These are phyloP conservation scores for Penicillium nucicola DNA, from an alignment of 495 filamentous ascomycete species.

Conservation along the genomic window DNA sequence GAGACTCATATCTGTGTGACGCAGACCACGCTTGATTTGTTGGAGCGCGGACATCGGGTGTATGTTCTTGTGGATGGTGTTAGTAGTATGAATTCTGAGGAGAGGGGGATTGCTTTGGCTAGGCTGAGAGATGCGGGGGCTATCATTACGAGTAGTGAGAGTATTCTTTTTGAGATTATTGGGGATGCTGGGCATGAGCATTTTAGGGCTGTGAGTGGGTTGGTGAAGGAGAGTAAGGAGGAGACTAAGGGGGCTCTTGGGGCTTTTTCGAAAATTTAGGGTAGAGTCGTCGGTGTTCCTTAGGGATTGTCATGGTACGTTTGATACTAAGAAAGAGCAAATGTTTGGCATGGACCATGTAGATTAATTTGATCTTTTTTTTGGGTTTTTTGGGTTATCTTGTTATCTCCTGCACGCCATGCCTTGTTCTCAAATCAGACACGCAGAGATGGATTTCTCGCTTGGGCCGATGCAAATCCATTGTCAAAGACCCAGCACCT, in stretches of 20 bases:
- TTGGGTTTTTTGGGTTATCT: neutral
- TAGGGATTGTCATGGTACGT: too few species aligned
- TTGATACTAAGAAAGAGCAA: neutral
- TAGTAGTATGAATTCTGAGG: constrained; percentile 76
- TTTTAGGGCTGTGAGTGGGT: constrained; percentile 65
- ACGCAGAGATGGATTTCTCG: neutral
- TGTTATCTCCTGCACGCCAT: neutral
- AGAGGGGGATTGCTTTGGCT: constrained; percentile 74
- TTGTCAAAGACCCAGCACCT: neutral
- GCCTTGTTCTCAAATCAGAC: neutral
- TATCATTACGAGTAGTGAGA: constrained; percentile 83
- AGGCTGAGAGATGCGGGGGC: constrained; percentile 74
- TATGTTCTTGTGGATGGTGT: constrained; percentile 92
- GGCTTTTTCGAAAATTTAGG: constrained; percentile 65
- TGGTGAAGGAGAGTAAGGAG: constrained; percentile 75
- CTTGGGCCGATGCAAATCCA: too few species aligned
- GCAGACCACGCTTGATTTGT: constrained; percentile 82
- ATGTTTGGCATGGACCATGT: neutral
- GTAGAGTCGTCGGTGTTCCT: neutral
- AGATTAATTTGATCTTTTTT: neutral
- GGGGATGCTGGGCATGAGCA: constrained; percentile 72
- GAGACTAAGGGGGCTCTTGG: constrained; percentile 63
- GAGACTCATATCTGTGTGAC: constrained; percentile 94
- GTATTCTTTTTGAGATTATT: constrained; percentile 88
- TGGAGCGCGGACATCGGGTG: constrained; percentile 71